These are phyloP conservation scores for Sanghuangporus sanghuang DNA, from an alignment of 1,284 basidiomycete species.

Conservation along the genomic window DNA sequence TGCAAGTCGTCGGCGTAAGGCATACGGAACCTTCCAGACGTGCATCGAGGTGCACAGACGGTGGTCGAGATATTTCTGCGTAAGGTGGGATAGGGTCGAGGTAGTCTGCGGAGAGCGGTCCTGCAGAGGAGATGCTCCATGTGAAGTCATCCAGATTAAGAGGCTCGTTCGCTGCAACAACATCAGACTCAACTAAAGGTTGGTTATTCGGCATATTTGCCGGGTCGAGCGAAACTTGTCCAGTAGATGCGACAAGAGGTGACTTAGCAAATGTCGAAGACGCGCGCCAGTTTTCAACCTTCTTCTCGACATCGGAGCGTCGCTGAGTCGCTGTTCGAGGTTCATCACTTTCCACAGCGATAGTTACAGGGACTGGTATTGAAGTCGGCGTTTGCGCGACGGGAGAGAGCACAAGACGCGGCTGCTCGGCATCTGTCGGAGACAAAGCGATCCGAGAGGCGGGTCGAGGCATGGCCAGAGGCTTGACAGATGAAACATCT, in stretches of 20 bases:
- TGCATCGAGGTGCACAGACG: constrained; percentile 53
- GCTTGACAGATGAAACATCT: constrained; percentile 37
- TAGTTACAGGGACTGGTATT: neutral
- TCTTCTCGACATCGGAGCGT: constrained; percentile 40
- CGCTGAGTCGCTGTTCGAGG: constrained; percentile 40
- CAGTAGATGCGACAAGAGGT: constrained; percentile 41
- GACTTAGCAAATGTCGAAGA: constrained; percentile 45
- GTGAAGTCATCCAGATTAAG: constrained; percentile 60
- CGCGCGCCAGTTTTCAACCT: constrained; percentile 62
- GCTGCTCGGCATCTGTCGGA: constrained; percentile 28
- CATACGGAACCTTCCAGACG: constrained; percentile 54
- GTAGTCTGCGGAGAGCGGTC: constrained; percentile 36
- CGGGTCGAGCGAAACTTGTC: constrained; percentile 49
- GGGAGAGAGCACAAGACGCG: constrained; percentile 44
- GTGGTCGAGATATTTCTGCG: constrained; percentile 31
- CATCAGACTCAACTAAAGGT: constrained; percentile 29
- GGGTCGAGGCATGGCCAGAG: constrained; percentile 25
- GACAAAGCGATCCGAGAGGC: constrained; percentile 25
- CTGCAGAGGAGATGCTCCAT: constrained; percentile 65
- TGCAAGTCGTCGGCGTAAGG: constrained; percentile 45
- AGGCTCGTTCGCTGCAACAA: constrained; percentile 26
- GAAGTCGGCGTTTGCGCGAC: constrained; percentile 38
- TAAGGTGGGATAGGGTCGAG: constrained; percentile 26
- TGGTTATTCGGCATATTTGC: constrained; percentile 47
- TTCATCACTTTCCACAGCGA: constrained; percentile 36